Percentiles rank a stretch among this genome's conserved stretches.
These are phyloP conservation scores for Orbilia brochopaga DNA, from an alignment of 2,329 filamentous ascomycete species.

Conservation along the genomic window DNA sequence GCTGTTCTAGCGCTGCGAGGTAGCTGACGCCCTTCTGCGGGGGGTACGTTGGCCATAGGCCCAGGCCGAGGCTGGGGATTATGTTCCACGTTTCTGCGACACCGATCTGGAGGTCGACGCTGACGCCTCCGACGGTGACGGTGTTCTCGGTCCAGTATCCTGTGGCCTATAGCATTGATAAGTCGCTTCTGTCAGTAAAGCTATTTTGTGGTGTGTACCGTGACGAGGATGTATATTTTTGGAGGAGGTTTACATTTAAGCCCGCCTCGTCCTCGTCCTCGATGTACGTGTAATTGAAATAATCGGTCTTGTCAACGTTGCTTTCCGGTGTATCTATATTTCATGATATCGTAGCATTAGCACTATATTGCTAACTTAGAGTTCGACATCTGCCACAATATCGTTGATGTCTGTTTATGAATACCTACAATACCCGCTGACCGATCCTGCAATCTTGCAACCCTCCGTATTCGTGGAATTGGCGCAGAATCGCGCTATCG, in stretches of 20 bases:
- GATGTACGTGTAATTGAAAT: slow-evolving; percentile 1
- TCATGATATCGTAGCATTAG: too few species aligned
- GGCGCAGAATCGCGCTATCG: slow-evolving; percentile 10
- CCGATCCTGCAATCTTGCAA: slow-evolving; percentile 7
- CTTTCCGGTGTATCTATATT: slow-evolving; percentile 5
- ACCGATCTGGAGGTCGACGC: slow-evolving; percentile 14
- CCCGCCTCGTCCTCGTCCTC: too few species aligned
- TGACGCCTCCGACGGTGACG: slow-evolving; percentile 7
- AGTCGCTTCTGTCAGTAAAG: neutral
- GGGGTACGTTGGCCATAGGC: neutral
- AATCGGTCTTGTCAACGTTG: neutral
- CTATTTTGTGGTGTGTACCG: neutral
- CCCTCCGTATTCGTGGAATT: slow-evolving; percentile 1
- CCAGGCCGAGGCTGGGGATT: slow-evolving; percentile 21
- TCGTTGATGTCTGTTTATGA: neutral
- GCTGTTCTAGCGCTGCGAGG: slow-evolving; percentile 3
- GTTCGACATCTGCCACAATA: slow-evolving; percentile 7
- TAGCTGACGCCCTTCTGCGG: slow-evolving; percentile 1
- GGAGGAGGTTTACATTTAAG: too few species aligned
- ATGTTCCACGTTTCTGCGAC: slow-evolving; percentile 14
- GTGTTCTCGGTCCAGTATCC: slow-evolving; percentile 12
- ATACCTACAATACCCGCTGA: neutral
- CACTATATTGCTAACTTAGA: too few species aligned
- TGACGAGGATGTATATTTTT: neutral
- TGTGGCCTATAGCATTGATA: neutral